Evolutionary conservation across 805 yeast species (phyloP).

Genomic region (Wickerhamiella spandovensis): DNA sequence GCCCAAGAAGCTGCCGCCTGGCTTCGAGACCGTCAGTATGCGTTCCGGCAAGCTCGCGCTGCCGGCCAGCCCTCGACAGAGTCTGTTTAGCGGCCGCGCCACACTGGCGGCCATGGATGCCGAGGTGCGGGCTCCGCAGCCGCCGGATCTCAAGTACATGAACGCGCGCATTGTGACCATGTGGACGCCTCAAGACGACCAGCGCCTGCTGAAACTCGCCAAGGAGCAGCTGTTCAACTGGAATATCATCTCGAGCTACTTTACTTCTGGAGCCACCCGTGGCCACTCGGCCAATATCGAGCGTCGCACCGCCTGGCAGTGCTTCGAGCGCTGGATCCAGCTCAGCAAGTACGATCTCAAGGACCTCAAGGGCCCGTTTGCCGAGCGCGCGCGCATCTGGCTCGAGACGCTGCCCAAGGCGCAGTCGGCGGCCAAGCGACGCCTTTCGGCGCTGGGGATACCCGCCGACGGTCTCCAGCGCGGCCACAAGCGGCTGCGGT

Average conservation of each 20-base stretch:
- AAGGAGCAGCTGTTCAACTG: slow-evolving; percentile 85
- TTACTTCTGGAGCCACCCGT: slow-evolving; percentile 51
- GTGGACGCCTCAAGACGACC: slow-evolving; percentile 94
- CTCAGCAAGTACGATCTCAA: slow-evolving; percentile 76
- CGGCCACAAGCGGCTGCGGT: slow-evolving; percentile 79
- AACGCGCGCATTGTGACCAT: slow-evolving; percentile 82
- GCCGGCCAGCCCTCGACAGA: background rate
- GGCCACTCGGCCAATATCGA: slow-evolving; percentile 79
- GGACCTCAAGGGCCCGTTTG: slow-evolving; percentile 79
- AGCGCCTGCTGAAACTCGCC: slow-evolving; percentile 60
- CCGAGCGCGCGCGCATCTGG: slow-evolving; percentile 81
- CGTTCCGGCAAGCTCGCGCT: background rate
- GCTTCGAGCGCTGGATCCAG: slow-evolving; percentile 92
- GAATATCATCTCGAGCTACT: slow-evolving; percentile 76
- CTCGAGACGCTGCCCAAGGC: slow-evolving; percentile 80
- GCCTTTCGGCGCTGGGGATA: slow-evolving; percentile 88
- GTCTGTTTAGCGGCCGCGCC: background rate
- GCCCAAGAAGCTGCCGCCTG: slow-evolving; percentile 4
- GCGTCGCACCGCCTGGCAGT: slow-evolving; percentile 96
- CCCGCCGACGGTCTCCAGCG: slow-evolving; percentile 84
- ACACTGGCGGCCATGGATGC: background rate
- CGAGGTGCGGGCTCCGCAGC: slow-evolving; percentile 70
- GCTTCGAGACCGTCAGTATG: background rate
- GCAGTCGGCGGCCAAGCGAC: slow-evolving; percentile 74
- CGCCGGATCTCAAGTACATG: slow-evolving; percentile 71